Evolutionary conservation across 176 grass and related monocot genomes (phyloP).

Genomic region (Rhynchospora pubera): DNA sequence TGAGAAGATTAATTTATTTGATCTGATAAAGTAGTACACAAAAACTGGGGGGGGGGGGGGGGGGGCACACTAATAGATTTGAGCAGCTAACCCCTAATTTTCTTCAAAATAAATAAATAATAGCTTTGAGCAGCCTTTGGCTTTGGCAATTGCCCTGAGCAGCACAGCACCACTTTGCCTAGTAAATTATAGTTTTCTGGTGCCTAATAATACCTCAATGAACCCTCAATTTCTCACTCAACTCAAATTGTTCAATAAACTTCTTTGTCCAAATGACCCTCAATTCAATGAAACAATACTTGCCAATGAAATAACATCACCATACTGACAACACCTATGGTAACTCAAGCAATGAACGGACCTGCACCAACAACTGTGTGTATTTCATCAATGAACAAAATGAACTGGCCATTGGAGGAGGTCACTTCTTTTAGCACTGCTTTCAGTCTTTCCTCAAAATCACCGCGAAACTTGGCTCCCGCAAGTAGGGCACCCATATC

Average conservation of each 20-base stretch:
- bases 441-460: conserved; percentile 93
- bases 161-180: neutral
- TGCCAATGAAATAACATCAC: neutral
- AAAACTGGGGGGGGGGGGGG: too few species aligned
- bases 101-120: neutral
- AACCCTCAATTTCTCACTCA: neutral
- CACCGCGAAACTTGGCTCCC: conserved; percentile 76
- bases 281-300: neutral
- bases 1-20: neutral
- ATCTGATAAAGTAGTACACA: too few species aligned
- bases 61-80: too few species aligned
- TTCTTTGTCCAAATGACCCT: neutral
- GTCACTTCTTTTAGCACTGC: conserved; percentile 92
- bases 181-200: neutral
- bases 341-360: conserved; percentile 15
- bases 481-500: conserved; percentile 95
- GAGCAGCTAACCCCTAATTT: too few species aligned
- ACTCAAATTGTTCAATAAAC: neutral
- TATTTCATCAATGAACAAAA: conserved; percentile 98
- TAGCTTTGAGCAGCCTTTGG: neutral
- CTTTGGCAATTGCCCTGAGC: neutral
- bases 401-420: conserved; percentile 86
- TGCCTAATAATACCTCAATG: neutral
- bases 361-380: conserved; percentile 97
- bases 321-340: neutral